Conservation (phyloP, 495 filamentous ascomycete species). For the Aspergillus steynii region DNA sequence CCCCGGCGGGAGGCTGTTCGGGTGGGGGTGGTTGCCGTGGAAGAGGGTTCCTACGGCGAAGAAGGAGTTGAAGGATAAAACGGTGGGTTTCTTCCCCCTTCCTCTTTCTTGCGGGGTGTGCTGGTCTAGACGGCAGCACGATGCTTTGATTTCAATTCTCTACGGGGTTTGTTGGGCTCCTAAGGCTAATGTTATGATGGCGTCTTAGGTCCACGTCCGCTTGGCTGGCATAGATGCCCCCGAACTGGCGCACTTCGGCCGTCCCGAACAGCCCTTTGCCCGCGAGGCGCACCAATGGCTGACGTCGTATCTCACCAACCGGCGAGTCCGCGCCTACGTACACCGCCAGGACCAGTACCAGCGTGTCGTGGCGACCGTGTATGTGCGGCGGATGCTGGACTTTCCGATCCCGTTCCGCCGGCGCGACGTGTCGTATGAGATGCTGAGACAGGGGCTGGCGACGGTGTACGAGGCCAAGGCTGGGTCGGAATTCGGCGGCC, state of each 20-base stretch:
- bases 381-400: constrained; percentile 62
- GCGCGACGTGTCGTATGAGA: constrained; percentile 83
- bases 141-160: too few relatives aligned
- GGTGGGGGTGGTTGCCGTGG: constrained; percentile 87
- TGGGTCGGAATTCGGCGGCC: constrained; percentile 83
- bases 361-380: constrained; percentile 83
- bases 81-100: constrained; percentile 53
- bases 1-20: constrained; percentile 78
- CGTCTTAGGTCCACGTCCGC: constrained; percentile 68
- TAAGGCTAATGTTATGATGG: not conserved
- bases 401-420: constrained; percentile 55
- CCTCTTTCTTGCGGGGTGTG: not conserved
- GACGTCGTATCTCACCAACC: constrained; percentile 65
- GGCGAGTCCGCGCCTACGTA: constrained; percentile 76
- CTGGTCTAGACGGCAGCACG: too few relatives aligned
- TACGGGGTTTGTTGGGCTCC: not conserved
- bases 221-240: constrained; percentile 92
- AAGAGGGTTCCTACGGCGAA: constrained; percentile 68
- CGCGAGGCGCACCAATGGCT: constrained; percentile 81
- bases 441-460: constrained; percentile 81
- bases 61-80: constrained; percentile 70
- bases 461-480: constrained; percentile 90
- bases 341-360: constrained; percentile 90
- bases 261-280: constrained; percentile 79
- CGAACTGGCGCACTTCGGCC: constrained; percentile 88